A percentile compares a stretch with the other conserved stretches of the same genome.
Conservation (phyloP, 177 flowering plant species). For the Vitis hybrid region DNA sequence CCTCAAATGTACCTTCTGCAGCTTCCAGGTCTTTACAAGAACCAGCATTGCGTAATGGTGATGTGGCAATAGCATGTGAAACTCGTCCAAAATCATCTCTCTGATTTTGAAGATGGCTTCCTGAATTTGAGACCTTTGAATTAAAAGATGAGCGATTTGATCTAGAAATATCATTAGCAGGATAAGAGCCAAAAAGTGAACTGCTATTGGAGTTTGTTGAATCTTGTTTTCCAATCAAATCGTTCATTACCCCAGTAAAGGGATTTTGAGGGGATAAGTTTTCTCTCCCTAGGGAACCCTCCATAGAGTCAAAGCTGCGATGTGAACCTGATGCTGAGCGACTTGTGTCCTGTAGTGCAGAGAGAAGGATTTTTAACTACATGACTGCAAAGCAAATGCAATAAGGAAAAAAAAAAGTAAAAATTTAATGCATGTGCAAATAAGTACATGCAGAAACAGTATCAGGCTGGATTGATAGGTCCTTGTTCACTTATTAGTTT, state of each 20-base stretch:
- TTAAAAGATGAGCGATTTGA: slow-evolving; percentile 12
- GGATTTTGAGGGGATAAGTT: slow-evolving; percentile 18
- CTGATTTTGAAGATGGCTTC: slow-evolving; percentile 11
- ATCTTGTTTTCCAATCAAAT: slow-evolving; percentile 22
- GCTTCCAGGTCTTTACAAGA: slow-evolving; percentile 18
- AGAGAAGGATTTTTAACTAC: background rate
- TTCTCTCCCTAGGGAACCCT: slow-evolving; percentile 9
- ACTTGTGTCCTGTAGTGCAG: slow-evolving; percentile 15
- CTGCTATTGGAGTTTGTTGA: slow-evolving; percentile 13
- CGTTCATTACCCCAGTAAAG: slow-evolving; percentile 6
- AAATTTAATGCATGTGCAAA: background rate
- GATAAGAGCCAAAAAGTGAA: slow-evolving; percentile 8
- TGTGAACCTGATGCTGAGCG: slow-evolving; percentile 18
- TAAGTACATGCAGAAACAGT: background rate
- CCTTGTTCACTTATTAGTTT: too few relatives aligned
- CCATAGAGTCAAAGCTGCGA: slow-evolving; percentile 21
- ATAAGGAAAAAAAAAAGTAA: background rate
- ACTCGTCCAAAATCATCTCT: slow-evolving; percentile 5
- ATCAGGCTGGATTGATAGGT: background rate
- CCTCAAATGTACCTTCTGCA: slow-evolving; percentile 13
- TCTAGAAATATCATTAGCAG: slow-evolving; percentile 1
- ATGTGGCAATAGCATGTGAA: slow-evolving; percentile 3
- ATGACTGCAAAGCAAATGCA: background rate
- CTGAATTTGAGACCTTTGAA: slow-evolving; percentile 12
- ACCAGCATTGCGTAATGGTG: slow-evolving; percentile 7